A percentile compares a stretch with the other conserved stretches of the same genome.
These are phyloP conservation scores for Exidia glandulosa DNA, from an alignment of 768 basidiomycete genomes.

Conservation along the genomic window DNA sequence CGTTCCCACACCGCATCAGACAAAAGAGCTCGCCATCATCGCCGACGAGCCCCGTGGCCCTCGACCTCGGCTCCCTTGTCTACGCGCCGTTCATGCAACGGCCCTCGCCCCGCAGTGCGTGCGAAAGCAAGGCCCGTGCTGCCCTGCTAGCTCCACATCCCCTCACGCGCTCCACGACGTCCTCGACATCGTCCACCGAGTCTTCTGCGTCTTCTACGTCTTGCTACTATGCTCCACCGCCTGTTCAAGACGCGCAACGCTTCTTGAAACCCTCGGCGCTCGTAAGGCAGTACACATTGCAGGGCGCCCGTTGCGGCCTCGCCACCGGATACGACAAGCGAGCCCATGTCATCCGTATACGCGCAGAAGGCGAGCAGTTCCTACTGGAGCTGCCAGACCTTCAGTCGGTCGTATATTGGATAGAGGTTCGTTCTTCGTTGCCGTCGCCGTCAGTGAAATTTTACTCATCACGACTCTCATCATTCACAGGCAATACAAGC, in stretches of 20 bases:
- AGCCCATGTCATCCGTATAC: constrained; percentile 84
- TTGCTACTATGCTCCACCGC: not conserved
- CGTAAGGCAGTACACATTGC: constrained; percentile 69
- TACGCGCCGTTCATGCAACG: not conserved
- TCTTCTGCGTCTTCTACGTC: not conserved
- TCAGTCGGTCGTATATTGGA: constrained; percentile 55
- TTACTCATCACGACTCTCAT: too few relatives aligned
- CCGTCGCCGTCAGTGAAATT: too few relatives aligned
- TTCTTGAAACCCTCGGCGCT: constrained; percentile 27
- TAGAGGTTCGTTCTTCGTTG: too few relatives aligned
- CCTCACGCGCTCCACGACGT: not conserved
- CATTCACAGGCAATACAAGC: constrained; percentile 75
- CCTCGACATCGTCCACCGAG: not conserved
- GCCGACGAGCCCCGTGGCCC: not conserved
- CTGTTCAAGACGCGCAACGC: not conserved
- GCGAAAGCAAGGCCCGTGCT: not conserved
- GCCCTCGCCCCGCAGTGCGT: not conserved
- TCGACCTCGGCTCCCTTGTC: not conserved
- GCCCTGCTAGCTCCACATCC: not conserved
- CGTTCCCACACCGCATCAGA: not conserved
- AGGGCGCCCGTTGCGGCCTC: constrained; percentile 85
- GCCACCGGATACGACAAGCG: constrained; percentile 93
- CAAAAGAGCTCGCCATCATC: not conserved
- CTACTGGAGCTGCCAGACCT: constrained; percentile 81
- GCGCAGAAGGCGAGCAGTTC: constrained; percentile 95